Evolutionary conservation across 768 basidiomycete species (phyloP).

Genomic region (Lentinus brumalis): DNA sequence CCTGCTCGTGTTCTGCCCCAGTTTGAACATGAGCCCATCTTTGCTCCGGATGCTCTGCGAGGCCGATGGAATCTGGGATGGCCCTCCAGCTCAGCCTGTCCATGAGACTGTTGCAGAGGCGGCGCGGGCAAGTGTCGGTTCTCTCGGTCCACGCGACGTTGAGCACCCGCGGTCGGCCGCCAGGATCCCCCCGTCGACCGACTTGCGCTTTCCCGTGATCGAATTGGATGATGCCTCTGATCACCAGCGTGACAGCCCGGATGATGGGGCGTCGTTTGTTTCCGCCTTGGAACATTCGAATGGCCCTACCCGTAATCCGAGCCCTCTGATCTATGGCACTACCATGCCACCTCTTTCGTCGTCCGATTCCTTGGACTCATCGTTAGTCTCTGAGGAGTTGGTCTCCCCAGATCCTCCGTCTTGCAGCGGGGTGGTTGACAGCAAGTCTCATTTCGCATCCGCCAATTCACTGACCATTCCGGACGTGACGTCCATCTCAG

Average conservation of each 20-base stretch:
- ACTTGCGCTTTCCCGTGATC: conserved; percentile 16
- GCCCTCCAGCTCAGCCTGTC: neutral
- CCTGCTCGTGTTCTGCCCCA: conserved; percentile 86
- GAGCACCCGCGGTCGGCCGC: neutral
- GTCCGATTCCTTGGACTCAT: conserved; percentile 61
- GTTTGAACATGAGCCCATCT: conserved; percentile 75
- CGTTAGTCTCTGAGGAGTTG: conserved; percentile 49
- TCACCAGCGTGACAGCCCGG: conserved; percentile 13
- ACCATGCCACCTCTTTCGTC: conserved; percentile 51
- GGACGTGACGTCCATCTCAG: neutral
- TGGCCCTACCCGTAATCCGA: conserved; percentile 33
- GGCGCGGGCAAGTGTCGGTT: neutral
- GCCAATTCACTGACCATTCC: conserved; percentile 19
- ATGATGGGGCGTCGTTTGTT: conserved; percentile 30
- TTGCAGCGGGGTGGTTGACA: neutral
- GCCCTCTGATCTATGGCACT: conserved; percentile 35
- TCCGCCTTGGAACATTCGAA: conserved; percentile 35
- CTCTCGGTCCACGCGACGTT: neutral
- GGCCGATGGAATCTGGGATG: conserved; percentile 65
- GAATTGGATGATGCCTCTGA: conserved; percentile 12
- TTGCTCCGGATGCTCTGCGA: conserved; percentile 76
- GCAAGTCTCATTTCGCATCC: conserved; percentile 12
- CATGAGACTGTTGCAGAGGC: neutral
- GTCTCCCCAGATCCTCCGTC: conserved; percentile 18
- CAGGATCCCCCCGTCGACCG: neutral